Base-by-base conservation (phyloP, 2,329 filamentous ascomycete species). In the Trichophyton benhamiae region DNA sequence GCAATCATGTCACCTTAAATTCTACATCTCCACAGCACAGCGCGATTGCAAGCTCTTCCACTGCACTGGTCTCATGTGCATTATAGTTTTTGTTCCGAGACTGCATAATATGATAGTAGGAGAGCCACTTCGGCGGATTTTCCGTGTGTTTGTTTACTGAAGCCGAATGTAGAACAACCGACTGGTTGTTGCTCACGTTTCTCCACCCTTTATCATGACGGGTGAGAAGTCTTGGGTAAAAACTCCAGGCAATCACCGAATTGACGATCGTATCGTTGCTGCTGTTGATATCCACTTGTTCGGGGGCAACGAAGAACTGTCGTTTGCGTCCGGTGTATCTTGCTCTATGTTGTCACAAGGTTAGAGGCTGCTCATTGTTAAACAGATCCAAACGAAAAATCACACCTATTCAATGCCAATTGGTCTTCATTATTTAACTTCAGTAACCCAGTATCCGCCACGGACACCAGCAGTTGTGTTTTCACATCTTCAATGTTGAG, bases 81-180 rank as follows among this genome's bases (percentile, higher is more conserved):
- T 96, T 95, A 66, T 92, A 89, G 68, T 72, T 79, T 78, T 81
- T 82, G 81, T 86, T 89, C 76, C 78, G 91, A 2, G 88, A 87
- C 73, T 96, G 91, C 89, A 97, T 95, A 65, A 97, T 96, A 72
- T 95, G 88, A 76, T 97, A 97, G 73, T 96, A 99, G 0, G 89
- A 94, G 52, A 99, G 77, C 85, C 89, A 97, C 69, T 85, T 87
- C 44, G 91, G 77, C 46, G 70, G 65, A 0, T 65, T 46, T n/a
- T 75, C 72, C 4, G 71, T 65, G 63, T 78, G 79, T 6, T 91
- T 91, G 73, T 97, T 97, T 66, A 99, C 89, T 0, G 90, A 95
- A 0, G 87, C 88, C 0, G 91, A 88, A 67, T 95, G 90, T 20
- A 99, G 78, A 62, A 85, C 90, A 67, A 99, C 91, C 52, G 83